A percentile compares a stretch with the other conserved stretches of the same genome.
phyloP scores from a whole-genome alignment of 805 yeast species.

The Candida ascalaphidarum region DNA sequence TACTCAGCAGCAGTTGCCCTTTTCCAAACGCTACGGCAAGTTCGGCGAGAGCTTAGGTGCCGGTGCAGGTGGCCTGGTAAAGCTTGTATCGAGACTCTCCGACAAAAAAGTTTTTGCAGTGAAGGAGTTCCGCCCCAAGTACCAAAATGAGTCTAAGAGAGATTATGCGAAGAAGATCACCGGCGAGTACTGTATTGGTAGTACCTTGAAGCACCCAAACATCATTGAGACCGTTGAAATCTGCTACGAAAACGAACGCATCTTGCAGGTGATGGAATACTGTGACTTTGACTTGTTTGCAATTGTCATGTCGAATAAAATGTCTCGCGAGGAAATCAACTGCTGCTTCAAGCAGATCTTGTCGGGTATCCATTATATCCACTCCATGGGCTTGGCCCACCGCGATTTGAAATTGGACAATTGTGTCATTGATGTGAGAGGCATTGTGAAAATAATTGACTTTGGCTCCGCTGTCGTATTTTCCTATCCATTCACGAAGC shows the following conservation, averaged over 20 bases:
- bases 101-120: constrained; percentile 81
- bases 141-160: constrained; percentile 63
- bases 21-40: constrained; percentile 69
- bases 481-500: constrained; percentile 74
- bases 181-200: constrained; percentile 90
- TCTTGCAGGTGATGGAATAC: constrained; percentile 89
- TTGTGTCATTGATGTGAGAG: constrained; percentile 76
- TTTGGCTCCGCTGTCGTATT: constrained; percentile 92
- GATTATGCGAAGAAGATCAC: constrained; percentile 91
- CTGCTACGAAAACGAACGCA: constrained; percentile 78
- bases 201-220: constrained; percentile 82
- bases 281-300: constrained; percentile 92
- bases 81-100: constrained; percentile 54
- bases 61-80: constrained; percentile 92
- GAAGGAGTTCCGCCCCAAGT: constrained; percentile 79
- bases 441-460: constrained; percentile 85
- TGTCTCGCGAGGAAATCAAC: constrained; percentile 69
- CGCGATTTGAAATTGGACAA: constrained; percentile 88
- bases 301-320: constrained; percentile 86
- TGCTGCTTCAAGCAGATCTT: constrained; percentile 87
- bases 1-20: constrained; percentile 35
- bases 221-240: constrained; percentile 88
- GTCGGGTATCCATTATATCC: constrained; percentile 75
- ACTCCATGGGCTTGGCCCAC: constrained; percentile 80
- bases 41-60: constrained; percentile 86